Evolutionary conservation across 805 yeast species (phyloP), one percentile per base, ranked within the genome.

Genomic region (Zygosaccharomyces gambellarensis): DNA sequence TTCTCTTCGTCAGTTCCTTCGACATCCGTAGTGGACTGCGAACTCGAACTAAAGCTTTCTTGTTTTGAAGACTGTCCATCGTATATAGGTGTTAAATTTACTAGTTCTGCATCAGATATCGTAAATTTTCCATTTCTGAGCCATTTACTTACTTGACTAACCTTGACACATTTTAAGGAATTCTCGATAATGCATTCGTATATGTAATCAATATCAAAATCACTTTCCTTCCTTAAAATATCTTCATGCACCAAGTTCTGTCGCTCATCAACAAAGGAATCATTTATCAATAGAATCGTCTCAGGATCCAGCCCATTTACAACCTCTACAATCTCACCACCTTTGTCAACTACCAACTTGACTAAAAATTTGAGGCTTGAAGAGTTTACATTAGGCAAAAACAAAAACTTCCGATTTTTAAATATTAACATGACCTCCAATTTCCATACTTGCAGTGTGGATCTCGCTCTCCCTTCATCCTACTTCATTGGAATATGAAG

Each of bases 191-290:
- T 45, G 4, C 39, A 36, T 4, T 46, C 36, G 50, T 55, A 51
- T 1, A 55, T 36, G 2, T 12, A 25, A 10, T 49, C 47, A 9
- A 45, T 40, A 47, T 56, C 46, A 4, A 53, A 38, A 12, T 54
- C 49, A 44, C 59, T 53, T 45, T 66, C 68, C 27, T 53, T 57
- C 23, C 46, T 38, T 30, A 66, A 62, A 10, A 63, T 39, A 21
- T 57, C 56, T 8, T 40, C 25, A 22, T 55, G 46, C 1, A 39
- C 48, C 19, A 64, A 12, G 31, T 45, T 44, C 7, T 41, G 44
- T 4, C 55, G 43, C 2, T 43, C 41, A 28, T 47, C 53, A 4
- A 65, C 52, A 51, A 51, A 66, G 1, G 67, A 50, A 43, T 64
- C 64, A 45, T 60, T 60, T 3, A 66, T 48, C 19, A 66, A 31